Percentiles rank a stretch among this genome's conserved stretches.
These are phyloP conservation scores for Didymella pinodella DNA, from an alignment of 2,329 filamentous ascomycete genomes.

Conservation along the genomic window DNA sequence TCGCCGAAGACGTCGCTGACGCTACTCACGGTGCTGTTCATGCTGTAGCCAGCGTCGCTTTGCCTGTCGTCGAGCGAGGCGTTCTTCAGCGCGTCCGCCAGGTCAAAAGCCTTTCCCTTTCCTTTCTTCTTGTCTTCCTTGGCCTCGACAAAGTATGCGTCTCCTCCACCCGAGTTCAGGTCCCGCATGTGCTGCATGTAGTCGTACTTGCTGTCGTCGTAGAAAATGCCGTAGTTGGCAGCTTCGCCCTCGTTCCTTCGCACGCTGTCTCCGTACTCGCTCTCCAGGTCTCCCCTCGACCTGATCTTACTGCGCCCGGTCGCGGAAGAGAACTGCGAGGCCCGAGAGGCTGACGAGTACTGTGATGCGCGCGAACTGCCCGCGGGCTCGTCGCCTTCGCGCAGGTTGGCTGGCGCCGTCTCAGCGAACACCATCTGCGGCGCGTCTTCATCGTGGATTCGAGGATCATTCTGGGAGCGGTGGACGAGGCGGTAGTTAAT, in stretches of 20 bases:
- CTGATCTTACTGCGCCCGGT: slow-evolving; percentile 62
- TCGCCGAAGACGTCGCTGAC: slow-evolving; percentile 70
- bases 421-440: slow-evolving; percentile 91
- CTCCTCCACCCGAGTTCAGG: slow-evolving; percentile 69
- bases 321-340: slow-evolving; percentile 32
- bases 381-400: slow-evolving; percentile 48
- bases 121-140: slow-evolving; percentile 73
- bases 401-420: slow-evolving; percentile 54
- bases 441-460: slow-evolving; percentile 90
- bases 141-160: slow-evolving; percentile 83
- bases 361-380: slow-evolving; percentile 56
- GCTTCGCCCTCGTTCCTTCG: slow-evolving; percentile 95
- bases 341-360: slow-evolving; percentile 48
- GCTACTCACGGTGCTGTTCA: slow-evolving; percentile 52
- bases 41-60: slow-evolving; percentile 54
- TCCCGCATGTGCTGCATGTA: slow-evolving; percentile 99
- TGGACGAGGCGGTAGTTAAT: slow-evolving; percentile 94
- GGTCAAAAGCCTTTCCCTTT: slow-evolving; percentile 70
- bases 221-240: slow-evolving; percentile 91
- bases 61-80: slow-evolving; percentile 52
- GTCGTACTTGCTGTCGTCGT: slow-evolving; percentile 93
- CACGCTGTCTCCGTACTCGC: slow-evolving; percentile 73
- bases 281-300: slow-evolving; percentile 78
- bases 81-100: slow-evolving; percentile 81
- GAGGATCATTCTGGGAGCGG: slow-evolving; percentile 94